Percentiles rank a stretch among this genome's conserved stretches.
Conservation (phyloP, 306 rosid species). For the Glycyrrhiza uralensis region DNA sequence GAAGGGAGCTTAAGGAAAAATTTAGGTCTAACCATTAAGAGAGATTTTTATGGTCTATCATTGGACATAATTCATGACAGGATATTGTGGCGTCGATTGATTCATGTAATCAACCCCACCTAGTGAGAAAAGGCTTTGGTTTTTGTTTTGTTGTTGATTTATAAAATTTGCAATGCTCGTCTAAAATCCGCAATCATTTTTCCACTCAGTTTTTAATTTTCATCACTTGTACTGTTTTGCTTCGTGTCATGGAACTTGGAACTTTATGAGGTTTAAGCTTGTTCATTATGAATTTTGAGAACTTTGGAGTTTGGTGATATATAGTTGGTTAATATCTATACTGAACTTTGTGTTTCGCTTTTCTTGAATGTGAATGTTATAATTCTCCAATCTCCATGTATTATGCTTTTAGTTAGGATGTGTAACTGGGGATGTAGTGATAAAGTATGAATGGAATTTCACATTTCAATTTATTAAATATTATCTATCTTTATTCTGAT, state of each 20-base stretch:
- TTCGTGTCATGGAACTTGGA: not conserved
- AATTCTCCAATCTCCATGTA: slow-evolving; percentile 1
- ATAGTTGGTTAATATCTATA: not conserved
- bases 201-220: not conserved
- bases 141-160: not conserved
- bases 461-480: not conserved
- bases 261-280: not conserved
- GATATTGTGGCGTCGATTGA: not conserved
- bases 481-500: not conserved
- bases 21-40: not conserved
- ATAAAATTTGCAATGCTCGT: not conserved
- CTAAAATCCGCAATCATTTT: not conserved
- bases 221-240: not conserved
- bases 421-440: not conserved
- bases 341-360: not conserved
- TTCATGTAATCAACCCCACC: not conserved
- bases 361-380: not conserved
- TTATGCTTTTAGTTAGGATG: not conserved
- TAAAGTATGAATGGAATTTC: not conserved
- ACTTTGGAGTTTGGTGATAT: not conserved
- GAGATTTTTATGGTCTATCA: not conserved
- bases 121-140: not conserved
- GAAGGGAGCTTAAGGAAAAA: not conserved
- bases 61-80: not conserved
- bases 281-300: not conserved